Base-by-base conservation (phyloP, 805 yeast genomes). In the Wickerhamomyces queroliae region DNA sequence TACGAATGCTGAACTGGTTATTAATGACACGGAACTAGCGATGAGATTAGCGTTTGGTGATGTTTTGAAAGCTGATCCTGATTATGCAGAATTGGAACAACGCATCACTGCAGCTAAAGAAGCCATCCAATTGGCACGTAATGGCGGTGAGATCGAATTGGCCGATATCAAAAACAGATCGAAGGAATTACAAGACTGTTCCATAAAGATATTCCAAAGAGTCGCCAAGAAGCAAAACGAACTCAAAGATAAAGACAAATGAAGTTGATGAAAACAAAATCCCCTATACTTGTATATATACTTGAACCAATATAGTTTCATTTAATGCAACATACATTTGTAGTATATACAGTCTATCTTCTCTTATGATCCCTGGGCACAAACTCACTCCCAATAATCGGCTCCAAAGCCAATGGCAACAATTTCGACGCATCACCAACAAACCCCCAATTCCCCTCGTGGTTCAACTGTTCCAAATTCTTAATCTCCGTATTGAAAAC, bases 1-100 rank as follows among this genome's bases (percentile, higher is more conserved):
- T 29, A 82, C 83, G 57, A 74, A 80, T 56, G 85, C 88, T 20
- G 95, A 83, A 48, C 78, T 83, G 52, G 71, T 83, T 37, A 77
- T 88, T 50, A 81, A 83, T 54, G 99, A 93, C 62, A 88, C 95
- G 37, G 96, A 89, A 63, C 74, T 74, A 63, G 91, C 96, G 9
- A 67, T 93, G 46, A 69, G 69, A n/a, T 19, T 30, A 49, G 95
- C 86, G 65, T 83, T 83, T 56, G 71, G 72, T 8, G 60, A 63
- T 7, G 44, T 62, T 8, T 70, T 78, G 4, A 45, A 57, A 7
- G 71, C 66, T 44, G 88, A 81, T 52, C 74, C 69, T 56, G 62
- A 74, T 38, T 78, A 70, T 58, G 66, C 66, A 49, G 32, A 29
- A 5, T 71, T 74, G 56, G 66, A 66, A 40, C 69, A 59, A 35